Evolutionary conservation across 1,284 basidiomycete species (phyloP), one percentile per base, ranked within the genome.

Genomic region (Neotropicomus parvogracilis): DNA sequence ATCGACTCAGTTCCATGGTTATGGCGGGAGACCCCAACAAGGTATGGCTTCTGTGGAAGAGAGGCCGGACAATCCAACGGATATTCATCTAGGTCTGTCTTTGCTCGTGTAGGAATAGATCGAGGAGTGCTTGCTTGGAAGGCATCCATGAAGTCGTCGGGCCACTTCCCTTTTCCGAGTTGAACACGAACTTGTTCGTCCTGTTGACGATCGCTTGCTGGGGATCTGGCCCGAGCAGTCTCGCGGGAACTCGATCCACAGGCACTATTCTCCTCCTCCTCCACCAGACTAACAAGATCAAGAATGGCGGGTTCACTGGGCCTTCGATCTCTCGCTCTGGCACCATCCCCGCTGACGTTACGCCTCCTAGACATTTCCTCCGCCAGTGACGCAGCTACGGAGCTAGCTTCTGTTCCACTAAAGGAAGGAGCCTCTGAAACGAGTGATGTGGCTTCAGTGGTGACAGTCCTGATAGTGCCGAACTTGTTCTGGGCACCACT

Each of bases 111-210:
- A 51, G 68, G 59, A 47, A 69, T 67, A 44, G 66, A 59, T 26
- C 60, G 68, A 4, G 63, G 40, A 38, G 64, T 42, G 27, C 37
- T 60, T 50, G 60, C 65, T 46, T 67, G 62, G 56, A 83, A 78
- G 19, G 71, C 79, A 58, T 80, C 79, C 48, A 88, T 63, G 60
- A 88, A 88, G 64, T 89, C 87, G 62, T 89, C 85, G 1, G 88
- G 86, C 85, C 85, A 88, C 65, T 85, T 88, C 48, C 83, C 86
- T 64, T 89, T 85, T 34, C 81, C 80, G 40, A 88, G 77, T 50
- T 81, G 75, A 55, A 87, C 69, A 52, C 68, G 68, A 48, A 63
- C 55, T 52, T 69, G 72, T 40, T 65, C 62, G 35, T 61, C 49
- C 3, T 33, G 50, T 40, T 46, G 44, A 42, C 47, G 37, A 40